A percentile compares a stretch with the other conserved stretches of the same genome.
Evolutionary conservation across 176 grass and related monocot genomes (phyloP).

Genomic region (Avena sativa): DNA sequence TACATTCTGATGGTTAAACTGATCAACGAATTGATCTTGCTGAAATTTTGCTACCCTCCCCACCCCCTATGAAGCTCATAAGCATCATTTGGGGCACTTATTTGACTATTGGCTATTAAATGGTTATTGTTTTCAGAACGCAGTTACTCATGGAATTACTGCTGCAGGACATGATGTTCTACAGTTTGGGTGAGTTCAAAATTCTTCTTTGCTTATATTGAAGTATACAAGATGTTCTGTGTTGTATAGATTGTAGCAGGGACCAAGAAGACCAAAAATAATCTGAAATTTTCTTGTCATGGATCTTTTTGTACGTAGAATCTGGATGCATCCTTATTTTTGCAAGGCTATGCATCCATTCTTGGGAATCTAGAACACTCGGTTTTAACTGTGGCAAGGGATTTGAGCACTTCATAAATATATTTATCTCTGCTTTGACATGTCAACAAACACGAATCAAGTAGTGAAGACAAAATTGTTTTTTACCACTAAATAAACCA

Average conservation of each 20-base stretch:
- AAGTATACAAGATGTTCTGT: slow-evolving; percentile 24
- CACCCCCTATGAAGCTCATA: not conserved
- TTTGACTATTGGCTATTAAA: slow-evolving; percentile 35
- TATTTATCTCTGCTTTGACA: not conserved
- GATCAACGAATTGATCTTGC: not conserved
- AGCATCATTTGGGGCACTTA: slow-evolving; percentile 10
- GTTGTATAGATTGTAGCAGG: not conserved
- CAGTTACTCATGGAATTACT: slow-evolving; percentile 76
- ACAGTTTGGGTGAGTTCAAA: slow-evolving; percentile 88
- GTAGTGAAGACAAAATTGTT: not conserved
- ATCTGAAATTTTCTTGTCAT: not conserved
- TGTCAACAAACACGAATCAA: not conserved
- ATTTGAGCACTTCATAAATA: slow-evolving; percentile 22
- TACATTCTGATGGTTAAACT: slow-evolving; percentile 25
- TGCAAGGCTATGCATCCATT: not conserved
- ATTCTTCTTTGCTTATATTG: slow-evolving; percentile 25
- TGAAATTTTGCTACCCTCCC: not conserved
- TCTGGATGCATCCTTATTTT: not conserved
- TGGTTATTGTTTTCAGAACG: slow-evolving; percentile 62
- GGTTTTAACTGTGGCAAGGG: slow-evolving; percentile 7
- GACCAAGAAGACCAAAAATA: not conserved
- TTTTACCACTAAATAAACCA: slow-evolving; percentile 10
- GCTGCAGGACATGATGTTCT: slow-evolving; percentile 75
- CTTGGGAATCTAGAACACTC: not conserved
- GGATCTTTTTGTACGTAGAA: not conserved